Evolutionary conservation across 257 asterid genomes (phyloP).

Genomic region (Forsythia viridissima): DNA sequence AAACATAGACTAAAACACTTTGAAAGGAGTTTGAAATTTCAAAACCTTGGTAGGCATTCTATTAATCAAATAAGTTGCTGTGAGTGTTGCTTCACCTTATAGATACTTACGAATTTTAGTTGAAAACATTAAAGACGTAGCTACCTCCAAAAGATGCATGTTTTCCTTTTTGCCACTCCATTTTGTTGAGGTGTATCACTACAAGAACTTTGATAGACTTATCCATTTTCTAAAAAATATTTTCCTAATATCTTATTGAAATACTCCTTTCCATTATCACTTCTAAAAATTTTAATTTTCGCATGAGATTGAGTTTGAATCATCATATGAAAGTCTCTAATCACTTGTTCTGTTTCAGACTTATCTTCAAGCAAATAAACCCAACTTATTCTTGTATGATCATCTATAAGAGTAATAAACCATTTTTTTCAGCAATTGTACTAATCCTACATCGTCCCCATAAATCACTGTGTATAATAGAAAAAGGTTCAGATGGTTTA

Average conservation of each 20-base stretch:
- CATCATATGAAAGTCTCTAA: neutral
- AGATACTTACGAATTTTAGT: too few relatives aligned
- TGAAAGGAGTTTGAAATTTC: too few relatives aligned
- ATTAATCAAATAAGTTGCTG: too few relatives aligned
- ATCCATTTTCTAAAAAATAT: neutral
- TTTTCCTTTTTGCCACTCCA: too few relatives aligned
- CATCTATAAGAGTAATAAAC: conserved; percentile 9
- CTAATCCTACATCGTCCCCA: neutral
- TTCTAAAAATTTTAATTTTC: neutral
- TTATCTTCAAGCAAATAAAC: neutral
- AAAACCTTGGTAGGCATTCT: too few relatives aligned
- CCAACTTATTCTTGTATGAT: conserved; percentile 5
- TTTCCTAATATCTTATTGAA: neutral
- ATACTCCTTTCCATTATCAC: conserved; percentile 7
- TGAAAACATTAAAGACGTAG: too few relatives aligned
- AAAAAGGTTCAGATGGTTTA: conserved; percentile 1
- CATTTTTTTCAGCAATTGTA: neutral
- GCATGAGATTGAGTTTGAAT: conserved; percentile 1
- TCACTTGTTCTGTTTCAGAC: neutral
- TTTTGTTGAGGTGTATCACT: too few relatives aligned
- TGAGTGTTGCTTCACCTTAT: too few relatives aligned
- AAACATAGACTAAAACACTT: too few relatives aligned
- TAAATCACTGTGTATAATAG: conserved; percentile 1
- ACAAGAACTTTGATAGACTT: neutral
- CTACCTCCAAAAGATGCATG: too few relatives aligned